Evolutionary conservation across 768 basidiomycete genomes (phyloP).

Genomic region (Sporobolomyces phaffii): DNA sequence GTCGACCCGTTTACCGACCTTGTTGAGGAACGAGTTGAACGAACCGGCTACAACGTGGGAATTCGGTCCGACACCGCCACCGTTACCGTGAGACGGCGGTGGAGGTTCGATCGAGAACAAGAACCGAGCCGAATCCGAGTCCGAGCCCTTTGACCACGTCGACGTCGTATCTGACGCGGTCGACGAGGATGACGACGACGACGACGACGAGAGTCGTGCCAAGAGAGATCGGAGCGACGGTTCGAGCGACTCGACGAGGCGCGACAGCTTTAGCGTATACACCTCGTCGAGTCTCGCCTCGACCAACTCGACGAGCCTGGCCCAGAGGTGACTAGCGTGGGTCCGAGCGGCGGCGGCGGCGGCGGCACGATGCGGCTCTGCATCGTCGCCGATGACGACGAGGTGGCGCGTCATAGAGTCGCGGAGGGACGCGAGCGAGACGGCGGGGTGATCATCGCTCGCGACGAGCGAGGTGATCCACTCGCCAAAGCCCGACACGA

Average conservation of each 20-base stretch:
- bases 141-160: neutral
- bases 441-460: neutral
- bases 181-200: no score
- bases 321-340: neutral
- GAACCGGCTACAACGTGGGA: no score
- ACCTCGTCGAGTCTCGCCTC: slow-evolving; percentile 18
- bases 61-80: neutral
- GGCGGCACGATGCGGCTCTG: neutral
- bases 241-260: slow-evolving; percentile 15
- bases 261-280: slow-evolving; percentile 22
- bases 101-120: slow-evolving; percentile 30
- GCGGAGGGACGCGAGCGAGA: slow-evolving; percentile 4
- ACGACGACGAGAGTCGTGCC: neutral
- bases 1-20: slow-evolving; percentile 22
- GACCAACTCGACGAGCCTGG: slow-evolving; percentile 6
- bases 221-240: slow-evolving; percentile 17
- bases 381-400: neutral
- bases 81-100: neutral
- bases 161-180: no score
- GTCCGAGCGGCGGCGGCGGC: neutral
- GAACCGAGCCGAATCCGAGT: slow-evolving; percentile 21
- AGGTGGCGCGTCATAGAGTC: neutral
- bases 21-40: slow-evolving; percentile 32
- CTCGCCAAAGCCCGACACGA: slow-evolving; percentile 14
- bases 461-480: slow-evolving; percentile 21